Evolutionary conservation across 2,329 filamentous ascomycete species (phyloP), one percentile per base, ranked within the genome.

Genomic region (Esteya vermicola): DNA sequence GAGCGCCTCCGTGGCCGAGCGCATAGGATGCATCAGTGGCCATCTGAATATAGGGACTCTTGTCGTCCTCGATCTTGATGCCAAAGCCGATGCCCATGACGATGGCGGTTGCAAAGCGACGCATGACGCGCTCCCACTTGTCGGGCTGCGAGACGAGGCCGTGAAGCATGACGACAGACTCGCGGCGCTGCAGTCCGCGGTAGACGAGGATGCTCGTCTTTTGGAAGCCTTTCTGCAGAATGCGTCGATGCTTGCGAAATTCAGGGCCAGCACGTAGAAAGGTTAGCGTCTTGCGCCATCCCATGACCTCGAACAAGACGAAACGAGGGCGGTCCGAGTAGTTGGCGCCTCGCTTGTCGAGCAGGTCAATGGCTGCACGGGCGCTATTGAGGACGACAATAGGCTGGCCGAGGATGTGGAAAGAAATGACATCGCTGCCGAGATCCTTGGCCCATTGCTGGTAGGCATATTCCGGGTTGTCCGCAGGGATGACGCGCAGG

Each of bases 61-160:
- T 36, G 26, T 63, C 54, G 18, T 50, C 48, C 5, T 55, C 42
- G 16, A 65, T 55, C 4, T 47, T 50, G 35, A 67, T 55, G 8
- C 64, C 64, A 45, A 65, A 67, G 2, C 61, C 61, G 12, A 67
- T 62, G 5, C 55, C 50, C 13, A 67, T 48, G 1, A 65, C 59
- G 19, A 65, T 51, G 6, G 61, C 62, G 0, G 59, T 58, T 8
- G 61, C 52, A 31, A 63, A 65, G 1, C 59, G 55, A 9, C 55
- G 47, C 35, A 63, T 34, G n/a, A 54, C 47, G 4, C 35, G 50
- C 27, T 63, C 57, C 62, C 62, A 65, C 1, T 54, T 46, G 2
- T 44, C 45, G 0, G 60, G 60, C 2, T 47, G 47, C 9, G 48
- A 43, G 6, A 56, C 20, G 4, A 65, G 52, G 6, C 54, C 54